Percentiles rank a stretch among this genome's conserved stretches.
Conservation (phyloP, 768 basidiomycete species). For the Termitomyces sp. region DNA sequence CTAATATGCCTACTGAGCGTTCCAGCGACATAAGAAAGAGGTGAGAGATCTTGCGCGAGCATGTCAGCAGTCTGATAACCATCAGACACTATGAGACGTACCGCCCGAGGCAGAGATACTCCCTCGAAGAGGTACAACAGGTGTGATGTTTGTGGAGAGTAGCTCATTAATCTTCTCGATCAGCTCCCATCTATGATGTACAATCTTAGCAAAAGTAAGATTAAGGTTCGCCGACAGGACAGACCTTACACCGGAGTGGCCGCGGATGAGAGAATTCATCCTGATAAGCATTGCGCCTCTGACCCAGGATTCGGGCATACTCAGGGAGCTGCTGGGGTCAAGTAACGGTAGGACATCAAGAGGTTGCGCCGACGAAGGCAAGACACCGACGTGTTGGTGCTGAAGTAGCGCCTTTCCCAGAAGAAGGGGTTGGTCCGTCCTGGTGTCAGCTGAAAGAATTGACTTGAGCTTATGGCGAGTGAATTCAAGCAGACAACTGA, state of each 20-base stretch:
- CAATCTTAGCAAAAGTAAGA: too few species aligned
- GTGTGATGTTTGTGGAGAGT: slow-evolving; percentile 70
- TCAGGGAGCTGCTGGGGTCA: slow-evolving; percentile 63
- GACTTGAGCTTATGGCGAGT: too few species aligned
- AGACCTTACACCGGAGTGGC: slow-evolving; percentile 70
- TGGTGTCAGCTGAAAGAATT: slow-evolving; percentile 57
- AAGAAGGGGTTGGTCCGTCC: slow-evolving; percentile 69
- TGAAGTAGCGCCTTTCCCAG: slow-evolving; percentile 85
- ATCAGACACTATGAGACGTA: slow-evolving; percentile 24
- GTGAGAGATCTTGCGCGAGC: slow-evolving; percentile 57
- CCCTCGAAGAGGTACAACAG: slow-evolving; percentile 79
- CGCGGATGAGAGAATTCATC: slow-evolving; percentile 86
- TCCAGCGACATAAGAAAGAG: slow-evolving; percentile 83
- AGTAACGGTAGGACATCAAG: slow-evolving; percentile 62
- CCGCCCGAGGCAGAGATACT: slow-evolving; percentile 85
- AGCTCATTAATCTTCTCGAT: slow-evolving; percentile 77
- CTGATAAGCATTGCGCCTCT: slow-evolving; percentile 85
- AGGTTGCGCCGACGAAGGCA: slow-evolving; percentile 52
- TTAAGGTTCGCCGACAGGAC: too few species aligned
- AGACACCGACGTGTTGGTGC: slow-evolving; percentile 76
- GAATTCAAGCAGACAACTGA: too few species aligned
- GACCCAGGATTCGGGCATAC: slow-evolving; percentile 88
- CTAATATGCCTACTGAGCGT: slow-evolving; percentile 41
- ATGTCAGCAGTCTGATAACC: too few species aligned
- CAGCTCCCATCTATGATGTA: slow-evolving; percentile 57